Evolutionary conservation across 257 asterid species (phyloP).

Genomic region (Capsicum chinense): DNA sequence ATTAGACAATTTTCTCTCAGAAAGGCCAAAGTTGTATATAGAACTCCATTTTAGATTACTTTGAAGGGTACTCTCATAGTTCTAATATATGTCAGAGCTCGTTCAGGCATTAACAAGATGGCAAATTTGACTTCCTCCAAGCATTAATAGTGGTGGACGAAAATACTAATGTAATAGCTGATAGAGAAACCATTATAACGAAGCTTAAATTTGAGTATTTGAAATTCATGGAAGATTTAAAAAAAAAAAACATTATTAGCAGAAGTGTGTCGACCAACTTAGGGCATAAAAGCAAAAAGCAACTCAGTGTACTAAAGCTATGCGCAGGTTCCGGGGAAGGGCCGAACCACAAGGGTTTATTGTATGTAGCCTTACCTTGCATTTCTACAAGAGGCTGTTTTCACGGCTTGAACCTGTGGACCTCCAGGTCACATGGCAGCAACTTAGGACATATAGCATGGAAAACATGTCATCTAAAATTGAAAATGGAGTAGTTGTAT

Average conservation of each 20-base stretch:
- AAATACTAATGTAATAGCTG: neutral
- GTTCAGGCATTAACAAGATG: neutral
- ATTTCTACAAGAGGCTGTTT: too few relatives aligned
- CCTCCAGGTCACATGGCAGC: too few relatives aligned
- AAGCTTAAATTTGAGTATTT: neutral
- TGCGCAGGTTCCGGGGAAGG: too few relatives aligned
- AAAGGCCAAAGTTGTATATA: neutral
- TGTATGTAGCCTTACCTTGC: too few relatives aligned
- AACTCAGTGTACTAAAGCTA: too few relatives aligned
- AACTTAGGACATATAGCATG: neutral
- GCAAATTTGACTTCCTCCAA: neutral
- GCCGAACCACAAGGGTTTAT: too few relatives aligned
- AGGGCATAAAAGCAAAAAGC: neutral
- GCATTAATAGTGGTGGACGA: neutral
- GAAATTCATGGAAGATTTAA: neutral
- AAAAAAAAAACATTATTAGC: neutral
- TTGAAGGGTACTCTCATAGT: neutral
- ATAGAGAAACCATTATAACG: neutral
- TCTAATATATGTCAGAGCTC: neutral
- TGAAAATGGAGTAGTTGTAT: neutral
- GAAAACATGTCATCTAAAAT: too few relatives aligned
- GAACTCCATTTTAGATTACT: neutral
- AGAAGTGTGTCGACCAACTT: neutral
- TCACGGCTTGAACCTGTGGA: too few relatives aligned
- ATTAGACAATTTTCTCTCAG: neutral